Evolutionary conservation across 208 protist genomes (phyloP), one percentile per base, ranked within the genome.

Genomic region (Trypanosomatidae sp.): DNA sequence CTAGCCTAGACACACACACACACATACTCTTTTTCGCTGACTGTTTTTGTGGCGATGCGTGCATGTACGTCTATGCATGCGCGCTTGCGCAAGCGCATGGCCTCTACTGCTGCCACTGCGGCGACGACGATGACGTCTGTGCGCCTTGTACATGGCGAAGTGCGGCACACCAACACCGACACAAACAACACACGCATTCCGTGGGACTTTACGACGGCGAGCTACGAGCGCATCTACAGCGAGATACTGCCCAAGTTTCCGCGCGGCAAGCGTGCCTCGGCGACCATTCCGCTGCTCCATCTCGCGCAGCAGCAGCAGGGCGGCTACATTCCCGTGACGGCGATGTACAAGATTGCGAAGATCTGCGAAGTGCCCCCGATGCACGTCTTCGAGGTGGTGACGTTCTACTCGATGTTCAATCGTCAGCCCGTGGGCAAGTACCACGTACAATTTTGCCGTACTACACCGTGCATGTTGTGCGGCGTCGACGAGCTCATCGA

Each of bases 391-490:
- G 81, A 96, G 46, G 83, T 71, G 3, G 86, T 91, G 6, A 94
- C 90, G 6, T 96, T 96, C 53, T 96, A 95, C 67, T 82, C 82
- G n/a, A 96, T 96, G 90, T 94, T 90, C 61, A 96, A 96, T 57
- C 81, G 84, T n/a, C 75, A 90, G 28, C 90, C 90, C 2, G 81
- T 96, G 2, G 90, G 90, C 22, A 94, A 94, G 60, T 95, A 93
- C 59, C 86, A 95, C 74, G 73, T 96, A 0, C 88, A 95, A 66
- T 90, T 96, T 58, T 96, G 90, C 57, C 69, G 88, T 41, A 96
- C 90, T 35, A 95, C 90, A 1, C 86, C 86, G 20, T 96, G 90
- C 66, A 94, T 96, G 90, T 52, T 96, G 26, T 85, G 78, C 48
- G 90, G 90, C 35, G 67, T 35, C 22, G 90, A 95, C 51, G 84